Percentiles rank a stretch among this genome's conserved stretches.
phyloP scores from a whole-genome alignment of 495 filamentous ascomycete genomes.

The Penicillium crystallinum region DNA sequence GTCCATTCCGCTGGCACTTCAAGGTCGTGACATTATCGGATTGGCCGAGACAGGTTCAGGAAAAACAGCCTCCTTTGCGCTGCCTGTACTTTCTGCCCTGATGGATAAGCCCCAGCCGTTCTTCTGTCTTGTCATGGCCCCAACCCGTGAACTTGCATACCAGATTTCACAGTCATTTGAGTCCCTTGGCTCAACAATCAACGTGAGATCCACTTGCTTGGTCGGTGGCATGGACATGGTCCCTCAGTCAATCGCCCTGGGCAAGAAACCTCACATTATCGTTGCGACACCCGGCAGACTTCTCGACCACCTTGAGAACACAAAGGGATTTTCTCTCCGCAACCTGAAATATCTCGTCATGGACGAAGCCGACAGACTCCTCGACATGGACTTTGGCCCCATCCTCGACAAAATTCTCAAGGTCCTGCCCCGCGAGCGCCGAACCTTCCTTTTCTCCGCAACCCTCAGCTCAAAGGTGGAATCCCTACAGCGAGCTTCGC shows the following conservation, averaged over 20 bases:
- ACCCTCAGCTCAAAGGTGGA: conserved; percentile 93
- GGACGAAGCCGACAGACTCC: conserved; percentile 88
- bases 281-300: conserved; percentile 84
- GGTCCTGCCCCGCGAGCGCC: conserved; percentile 69
- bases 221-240: conserved; percentile 97
- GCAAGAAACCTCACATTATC: conserved; percentile 86
- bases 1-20: conserved; percentile 74
- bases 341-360: conserved; percentile 81
- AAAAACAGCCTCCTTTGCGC: conserved; percentile 87
- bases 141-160: conserved; percentile 86
- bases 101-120: conserved; percentile 77
- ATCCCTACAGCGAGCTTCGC: conserved; percentile 78
- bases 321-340: conserved; percentile 84
- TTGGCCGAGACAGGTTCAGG: conserved; percentile 91
- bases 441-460: conserved; percentile 89
- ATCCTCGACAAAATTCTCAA: conserved; percentile 90
- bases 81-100: conserved; percentile 76
- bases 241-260: conserved; percentile 77
- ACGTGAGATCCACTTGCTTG: conserved; percentile 70
- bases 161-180: conserved; percentile 86
- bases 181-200: conserved; percentile 75
- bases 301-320: conserved; percentile 92
- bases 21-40: conserved; percentile 82
- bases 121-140: conserved; percentile 78
- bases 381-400: conserved; percentile 93